Evolutionary conservation across 768 basidiomycete species (phyloP).

Genomic region (Tremella yokohamensis): DNA sequence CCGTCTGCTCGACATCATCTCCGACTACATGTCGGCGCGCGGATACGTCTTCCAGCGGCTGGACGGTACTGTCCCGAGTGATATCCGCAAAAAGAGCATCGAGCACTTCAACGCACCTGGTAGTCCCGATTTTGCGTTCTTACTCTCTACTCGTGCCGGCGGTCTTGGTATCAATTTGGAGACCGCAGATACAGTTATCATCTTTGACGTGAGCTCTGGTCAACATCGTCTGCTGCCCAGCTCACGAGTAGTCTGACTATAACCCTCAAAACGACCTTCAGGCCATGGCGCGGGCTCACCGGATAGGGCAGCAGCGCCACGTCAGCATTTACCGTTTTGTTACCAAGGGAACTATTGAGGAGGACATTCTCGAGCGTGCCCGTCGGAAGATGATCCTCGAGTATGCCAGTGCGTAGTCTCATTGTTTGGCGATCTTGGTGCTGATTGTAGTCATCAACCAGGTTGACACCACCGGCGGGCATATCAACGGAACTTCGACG

Average conservation of each 20-base stretch:
- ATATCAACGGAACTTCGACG: conserved; percentile 69
- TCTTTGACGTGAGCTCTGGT: conserved; percentile 63
- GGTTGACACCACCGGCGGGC: conserved; percentile 98
- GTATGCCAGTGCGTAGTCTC: conserved; percentile 82
- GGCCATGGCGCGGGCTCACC: conserved; percentile 98
- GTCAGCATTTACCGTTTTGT: conserved; percentile 94
- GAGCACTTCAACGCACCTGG: conserved; percentile 93
- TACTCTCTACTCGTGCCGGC: conserved; percentile 93
- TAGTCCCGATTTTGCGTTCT: conserved; percentile 92
- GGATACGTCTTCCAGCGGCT: conserved; percentile 90
- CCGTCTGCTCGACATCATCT: conserved; percentile 95
- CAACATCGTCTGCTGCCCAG: background rate
- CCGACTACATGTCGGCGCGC: conserved; percentile 87
- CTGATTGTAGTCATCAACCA: conserved; percentile 86
- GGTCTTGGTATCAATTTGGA: conserved; percentile 98
- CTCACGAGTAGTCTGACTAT: conserved; percentile 74
- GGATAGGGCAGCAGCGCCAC: conserved; percentile 97
- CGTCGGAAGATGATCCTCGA: conserved; percentile 99
- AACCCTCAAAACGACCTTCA: conserved; percentile 98
- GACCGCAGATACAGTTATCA: conserved; percentile 97
- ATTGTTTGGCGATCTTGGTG: background rate
- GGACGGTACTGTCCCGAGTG: conserved; percentile 77
- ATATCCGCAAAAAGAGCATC: conserved; percentile 88
- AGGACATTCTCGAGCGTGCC: conserved; percentile 94
- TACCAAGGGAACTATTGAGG: conserved; percentile 99